Conservation (phyloP, 352 stramenopile species). For the Globisporangium polare region DNA sequence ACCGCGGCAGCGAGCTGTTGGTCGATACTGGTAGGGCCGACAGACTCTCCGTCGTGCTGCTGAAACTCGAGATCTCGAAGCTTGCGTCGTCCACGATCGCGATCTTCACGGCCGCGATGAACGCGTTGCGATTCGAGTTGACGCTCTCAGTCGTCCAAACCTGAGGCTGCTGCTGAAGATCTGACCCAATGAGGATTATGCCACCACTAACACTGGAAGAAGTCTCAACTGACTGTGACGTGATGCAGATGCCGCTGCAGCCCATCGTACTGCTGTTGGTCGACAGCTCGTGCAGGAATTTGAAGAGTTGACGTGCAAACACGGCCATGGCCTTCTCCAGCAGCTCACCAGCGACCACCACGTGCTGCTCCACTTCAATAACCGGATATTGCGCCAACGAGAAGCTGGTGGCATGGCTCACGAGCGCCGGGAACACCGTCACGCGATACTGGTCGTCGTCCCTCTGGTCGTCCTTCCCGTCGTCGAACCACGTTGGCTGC, state of each 20-base stretch:
- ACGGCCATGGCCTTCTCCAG: constrained; percentile 45
- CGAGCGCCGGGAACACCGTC: constrained; percentile 21
- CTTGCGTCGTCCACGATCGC: constrained; percentile 29
- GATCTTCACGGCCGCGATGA: constrained; percentile 41
- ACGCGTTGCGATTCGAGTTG: constrained; percentile 28
- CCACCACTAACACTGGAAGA: not conserved
- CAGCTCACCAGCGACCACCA: constrained; percentile 31
- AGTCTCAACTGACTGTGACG: not conserved
- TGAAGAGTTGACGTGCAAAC: constrained; percentile 46
- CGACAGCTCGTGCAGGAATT: constrained; percentile 30
- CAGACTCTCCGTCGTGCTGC: not conserved
- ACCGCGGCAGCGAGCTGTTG: not conserved
- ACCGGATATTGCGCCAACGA: constrained; percentile 9
- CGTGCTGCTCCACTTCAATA: constrained; percentile 29
- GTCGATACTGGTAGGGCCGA: not conserved
- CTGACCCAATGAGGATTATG: not conserved
- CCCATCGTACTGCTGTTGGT: constrained; percentile 2
- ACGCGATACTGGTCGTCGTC: constrained; percentile 24
- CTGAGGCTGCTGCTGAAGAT: not conserved
- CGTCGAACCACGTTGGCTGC: constrained; percentile 8
- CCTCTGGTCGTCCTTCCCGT: not conserved
- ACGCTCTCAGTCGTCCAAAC: constrained; percentile 25
- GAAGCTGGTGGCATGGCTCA: constrained; percentile 17
- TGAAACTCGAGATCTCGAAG: constrained; percentile 27
- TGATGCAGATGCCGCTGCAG: constrained; percentile 20